Evolutionary conservation across 1,139 yeast species (phyloP), one percentile per base, ranked within the genome.

Genomic region (Geotrichum citri-aurantii): DNA sequence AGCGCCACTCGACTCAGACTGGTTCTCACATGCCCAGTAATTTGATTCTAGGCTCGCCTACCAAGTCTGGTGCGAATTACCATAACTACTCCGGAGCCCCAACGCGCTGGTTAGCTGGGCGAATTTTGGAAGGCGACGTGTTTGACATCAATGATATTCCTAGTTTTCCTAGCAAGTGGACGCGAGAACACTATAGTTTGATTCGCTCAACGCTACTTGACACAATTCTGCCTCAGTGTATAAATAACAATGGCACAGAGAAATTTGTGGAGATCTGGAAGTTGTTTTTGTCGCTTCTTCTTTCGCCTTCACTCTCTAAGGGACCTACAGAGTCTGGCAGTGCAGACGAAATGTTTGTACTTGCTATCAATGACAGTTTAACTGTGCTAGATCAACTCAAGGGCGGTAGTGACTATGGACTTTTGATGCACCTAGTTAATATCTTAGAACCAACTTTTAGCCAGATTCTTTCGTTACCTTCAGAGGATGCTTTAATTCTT

Each of bases 321-420:
- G 37, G 8, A 27, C 24, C 14, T 11, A 3, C 26, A 14, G 21
- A 37, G 37, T 10, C 12, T 44, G 31, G 21, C 47, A 2, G 33
- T n/a, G 17, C 17, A 5, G 42, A 37, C 6, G 42, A 37, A 14
- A 37, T 37, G 42, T 17, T 37, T 6, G 42, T 37, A 17, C 19
- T 37, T 37, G 42, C 42, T 14, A 12, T 37, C 6, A 37, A 47
- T 14, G 55, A 52, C 33, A 52, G 46, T 47, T 52, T 46, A 21
- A 52, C 47, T 29, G 50, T 52, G n/a, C 29, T 52, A 12, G 55
- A 27, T 17, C 50, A n/a, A 50, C 48, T 12, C 50, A 52, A 21
- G 14, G 47, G 50, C 11, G 29, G 50, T 5, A 47, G 31, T 47
- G 50, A 47, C 12, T 17, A 29, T 24, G 29, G 31, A 4, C 19